Evolutionary conservation across 257 asterid species (phyloP), one percentile per base, ranked within the genome.

Genomic region (Verbena officinalis): DNA sequence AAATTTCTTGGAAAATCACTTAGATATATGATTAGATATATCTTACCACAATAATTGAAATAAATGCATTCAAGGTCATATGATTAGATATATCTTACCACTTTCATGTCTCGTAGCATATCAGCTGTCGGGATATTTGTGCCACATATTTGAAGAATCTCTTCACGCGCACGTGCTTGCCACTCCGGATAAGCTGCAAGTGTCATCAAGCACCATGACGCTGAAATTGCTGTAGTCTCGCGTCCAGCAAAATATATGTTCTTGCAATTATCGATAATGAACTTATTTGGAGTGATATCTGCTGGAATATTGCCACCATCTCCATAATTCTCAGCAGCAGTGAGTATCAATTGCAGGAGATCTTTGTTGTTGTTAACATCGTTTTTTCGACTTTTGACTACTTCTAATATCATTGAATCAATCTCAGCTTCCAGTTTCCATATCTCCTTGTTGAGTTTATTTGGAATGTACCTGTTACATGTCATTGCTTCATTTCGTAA

Each of bases 141-240:
- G 49, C 90, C 86, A 23, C 90, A 85, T 12, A 84, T 59, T 52
- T 77, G 79, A 51, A 87, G 80, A 52, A 75, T 93, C 77, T 88
- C 96, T 44, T 77, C 75, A 55, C 89, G 92, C 33, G 77, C 86
- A 39, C 82, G 90, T 64, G 75, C 84, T 76, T 90, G 97, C 96
- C 96, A 87, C 1, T 85, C 82, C 55, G 92, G 95, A 73, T 85
- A 61, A 49, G 86, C 80, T 12, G 86, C 95, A 27, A 87, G 77
- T 36, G 73, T 52, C 91, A 91, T 74, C 80, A 91, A 72, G 57
- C 96, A 88, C 96, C 97, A 88, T n/a, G 96, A 72, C 50, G 87
- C 83, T 2, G 96, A 72, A 58, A 70, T 74, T 39, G 88, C 83
- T 13, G 82, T 76, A 38, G 90, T 91, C 78, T 86, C 89, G 9